Base-by-base conservation (phyloP, 306 rosid genomes). In the Macrotyloma uniflorum region DNA sequence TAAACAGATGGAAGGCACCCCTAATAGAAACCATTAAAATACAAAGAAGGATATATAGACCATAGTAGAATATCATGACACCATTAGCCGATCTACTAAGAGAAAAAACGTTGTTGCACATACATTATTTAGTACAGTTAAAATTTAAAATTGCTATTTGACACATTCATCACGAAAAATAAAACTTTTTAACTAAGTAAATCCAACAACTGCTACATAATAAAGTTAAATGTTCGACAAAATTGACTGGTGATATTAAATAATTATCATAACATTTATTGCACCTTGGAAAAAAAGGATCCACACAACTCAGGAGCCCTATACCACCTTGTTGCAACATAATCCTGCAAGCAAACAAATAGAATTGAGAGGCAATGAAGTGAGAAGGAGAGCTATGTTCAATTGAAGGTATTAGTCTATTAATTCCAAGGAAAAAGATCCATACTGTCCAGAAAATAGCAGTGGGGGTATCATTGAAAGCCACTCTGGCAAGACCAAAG, bases 301-400 rank as follows among this genome's bases (percentile, higher is more conserved):
- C 99, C 99, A 61, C 99, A 96, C 86, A 96, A 84, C 79, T 96
- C 99, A 57, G 99, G 99, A 75, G 99, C 99, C 85, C 99, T 90
- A 77, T 96, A 96, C 99, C 99, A 96, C 84, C 99, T 90, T 35
- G 99, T 96, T 57, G 99, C 98, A 64, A 93, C 99, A 78, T 96
- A 96, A 79, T 96, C 99, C 99, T 96, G 87, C 51, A 70, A 72
- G 46, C 36, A 67, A 80, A 87, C 75, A 79, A 79, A 74, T 18
- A 6, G 66, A 55, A 80, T 50, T 63, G 62, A 83, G 63, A 20
- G 50, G 57, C 71, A 77, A 54, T 36, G 43, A 77, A 32, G 4
- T 6, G 69, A 78, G 80, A 50, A 76, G 68, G 23, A 64, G 59
- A 42, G 57, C 20, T 19, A 70, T 62, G 77, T 49, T 23, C 26